These are phyloP conservation scores for Sclerotinia sclerotiorum DNA, from an alignment of 2,329 filamentous ascomycete genomes.

Conservation along the genomic window DNA sequence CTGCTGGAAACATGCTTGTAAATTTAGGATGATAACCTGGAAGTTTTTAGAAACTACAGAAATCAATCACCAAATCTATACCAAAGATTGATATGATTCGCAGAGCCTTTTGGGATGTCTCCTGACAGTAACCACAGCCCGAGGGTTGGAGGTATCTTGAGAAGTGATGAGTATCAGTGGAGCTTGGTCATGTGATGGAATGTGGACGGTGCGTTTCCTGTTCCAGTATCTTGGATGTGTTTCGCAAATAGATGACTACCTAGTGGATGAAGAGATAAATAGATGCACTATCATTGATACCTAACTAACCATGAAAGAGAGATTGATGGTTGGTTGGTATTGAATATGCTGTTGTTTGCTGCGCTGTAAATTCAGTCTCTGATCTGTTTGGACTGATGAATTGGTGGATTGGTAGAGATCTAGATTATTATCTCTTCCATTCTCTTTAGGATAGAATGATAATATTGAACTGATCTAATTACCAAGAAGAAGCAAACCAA, in stretches of 20 bases:
- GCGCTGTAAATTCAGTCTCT: not conserved
- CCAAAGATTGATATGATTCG: not conserved
- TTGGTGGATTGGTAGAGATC: not conserved
- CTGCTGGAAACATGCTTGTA: conserved; percentile 20
- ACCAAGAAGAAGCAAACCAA: not conserved
- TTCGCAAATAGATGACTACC: too few relatives aligned
- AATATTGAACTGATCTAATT: too few relatives aligned
- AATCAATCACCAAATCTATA: not conserved
- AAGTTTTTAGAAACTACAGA: not conserved
- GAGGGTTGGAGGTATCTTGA: not conserved
- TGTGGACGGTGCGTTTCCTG: not conserved
- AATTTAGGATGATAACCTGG: not conserved
- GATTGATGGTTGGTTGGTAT: not conserved
- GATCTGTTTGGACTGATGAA: not conserved
- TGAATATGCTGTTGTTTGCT: not conserved
- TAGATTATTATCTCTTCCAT: not conserved
- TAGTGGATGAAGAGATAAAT: not conserved
- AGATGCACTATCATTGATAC: not conserved
- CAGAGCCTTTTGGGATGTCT: not conserved
- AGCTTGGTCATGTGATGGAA: not conserved
- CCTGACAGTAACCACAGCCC: not conserved
- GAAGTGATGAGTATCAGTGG: not conserved
- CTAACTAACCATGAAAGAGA: not conserved
- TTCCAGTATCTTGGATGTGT: not conserved
- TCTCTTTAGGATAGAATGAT: not conserved